These are phyloP conservation scores for Acorus gramineus DNA, from an alignment of 106 monocot genomes.

Conservation along the genomic window DNA sequence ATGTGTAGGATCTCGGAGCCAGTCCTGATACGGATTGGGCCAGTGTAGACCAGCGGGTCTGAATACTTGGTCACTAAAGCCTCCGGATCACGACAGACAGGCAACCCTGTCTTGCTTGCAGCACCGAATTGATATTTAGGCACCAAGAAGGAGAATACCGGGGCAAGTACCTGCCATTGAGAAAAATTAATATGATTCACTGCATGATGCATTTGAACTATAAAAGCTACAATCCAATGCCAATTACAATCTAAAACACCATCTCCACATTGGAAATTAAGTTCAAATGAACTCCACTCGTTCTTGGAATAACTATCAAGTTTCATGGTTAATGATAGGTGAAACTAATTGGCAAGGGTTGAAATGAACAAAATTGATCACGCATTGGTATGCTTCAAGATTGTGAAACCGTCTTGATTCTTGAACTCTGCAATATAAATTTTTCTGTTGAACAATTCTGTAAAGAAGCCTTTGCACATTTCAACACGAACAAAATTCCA, in stretches of 20 bases:
- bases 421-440: too few species aligned
- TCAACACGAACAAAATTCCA: too few species aligned
- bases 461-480: too few species aligned
- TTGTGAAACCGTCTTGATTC: too few species aligned
- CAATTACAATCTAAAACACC: not conserved
- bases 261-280: too few species aligned
- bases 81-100: constrained; percentile 66
- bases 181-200: not conserved
- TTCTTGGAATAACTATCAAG: too few species aligned
- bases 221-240: not conserved
- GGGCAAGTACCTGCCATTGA: constrained; percentile 51
- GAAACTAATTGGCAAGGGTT: too few species aligned
- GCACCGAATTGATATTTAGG: constrained; percentile 68
- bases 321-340: too few species aligned
- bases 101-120: constrained; percentile 33
- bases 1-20: constrained; percentile 80
- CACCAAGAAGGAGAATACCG: constrained; percentile 50
- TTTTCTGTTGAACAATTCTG: too few species aligned
- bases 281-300: too few species aligned
- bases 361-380: too few species aligned
- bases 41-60: constrained; percentile 78
- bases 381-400: too few species aligned
- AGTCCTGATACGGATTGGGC: constrained; percentile 62
- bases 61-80: constrained; percentile 69
- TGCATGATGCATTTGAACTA: not conserved